A percentile compares a stretch with the other conserved stretches of the same genome.
Conservation (phyloP, 768 basidiomycete species). For the Mycena vitilis region DNA sequence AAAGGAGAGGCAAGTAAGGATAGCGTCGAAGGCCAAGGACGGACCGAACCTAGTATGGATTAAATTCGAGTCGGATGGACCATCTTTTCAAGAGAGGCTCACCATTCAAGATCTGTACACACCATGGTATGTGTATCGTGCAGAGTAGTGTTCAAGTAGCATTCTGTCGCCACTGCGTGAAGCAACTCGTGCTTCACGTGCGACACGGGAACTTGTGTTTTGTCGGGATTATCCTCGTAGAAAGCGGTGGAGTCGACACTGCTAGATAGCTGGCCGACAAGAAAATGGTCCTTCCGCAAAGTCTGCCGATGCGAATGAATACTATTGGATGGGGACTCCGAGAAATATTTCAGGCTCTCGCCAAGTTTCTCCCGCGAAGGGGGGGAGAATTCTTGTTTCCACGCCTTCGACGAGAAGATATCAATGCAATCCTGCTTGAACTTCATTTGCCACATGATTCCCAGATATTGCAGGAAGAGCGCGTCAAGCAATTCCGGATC, state of each 20-base stretch:
- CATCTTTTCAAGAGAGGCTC: background rate
- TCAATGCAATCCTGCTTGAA: conserved; percentile 46
- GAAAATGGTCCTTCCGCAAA: conserved; percentile 44
- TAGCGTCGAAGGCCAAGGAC: conserved; percentile 43
- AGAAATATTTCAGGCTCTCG: conserved; percentile 38
- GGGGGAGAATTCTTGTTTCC: conserved; percentile 44
- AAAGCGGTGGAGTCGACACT: conserved; percentile 27
- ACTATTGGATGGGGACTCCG: conserved; percentile 30
- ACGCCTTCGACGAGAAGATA: conserved; percentile 50
- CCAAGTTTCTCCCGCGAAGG: conserved; percentile 30
- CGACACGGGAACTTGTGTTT: conserved; percentile 33
- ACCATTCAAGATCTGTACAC: conserved; percentile 55
- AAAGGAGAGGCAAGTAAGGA: conserved; percentile 4
- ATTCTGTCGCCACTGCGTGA: conserved; percentile 55
- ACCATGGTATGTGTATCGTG: conserved; percentile 50
- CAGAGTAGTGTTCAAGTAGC: conserved; percentile 48
- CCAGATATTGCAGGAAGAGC: conserved; percentile 57
- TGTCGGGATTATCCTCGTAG: conserved; percentile 43
- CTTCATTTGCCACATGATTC: conserved; percentile 54
- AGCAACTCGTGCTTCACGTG: conserved; percentile 53
- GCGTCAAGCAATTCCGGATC: conserved; percentile 61
- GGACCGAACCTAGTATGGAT: conserved; percentile 35
- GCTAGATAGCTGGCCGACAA: conserved; percentile 46
- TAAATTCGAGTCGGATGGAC: background rate
- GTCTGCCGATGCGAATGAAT: conserved; percentile 44